Evolutionary conservation across 1,139 yeast species (phyloP).

Genomic region (Taphrina communis): DNA sequence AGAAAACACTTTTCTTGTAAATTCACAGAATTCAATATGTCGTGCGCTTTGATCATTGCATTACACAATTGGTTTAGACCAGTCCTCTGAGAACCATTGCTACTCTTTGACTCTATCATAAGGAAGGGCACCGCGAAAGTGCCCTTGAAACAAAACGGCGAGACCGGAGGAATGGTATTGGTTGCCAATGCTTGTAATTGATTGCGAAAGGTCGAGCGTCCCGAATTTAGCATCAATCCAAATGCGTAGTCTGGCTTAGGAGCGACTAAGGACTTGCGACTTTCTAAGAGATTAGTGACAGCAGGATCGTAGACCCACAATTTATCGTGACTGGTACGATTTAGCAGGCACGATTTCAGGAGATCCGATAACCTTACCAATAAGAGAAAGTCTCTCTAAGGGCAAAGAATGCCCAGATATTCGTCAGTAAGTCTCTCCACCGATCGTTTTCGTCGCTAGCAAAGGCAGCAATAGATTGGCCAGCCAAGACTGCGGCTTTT

Average conservation of each 20-base stretch:
- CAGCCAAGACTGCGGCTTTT: no score
- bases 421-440: no score
- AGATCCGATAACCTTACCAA: no score
- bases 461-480: no score
- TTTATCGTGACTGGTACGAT: background rate
- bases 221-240: background rate
- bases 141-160: background rate
- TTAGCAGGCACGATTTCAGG: no score
- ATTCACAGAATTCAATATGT: conserved; percentile 4
- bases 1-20: background rate
- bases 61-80: conserved; percentile 7
- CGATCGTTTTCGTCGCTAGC: no score
- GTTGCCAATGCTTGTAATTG: background rate
- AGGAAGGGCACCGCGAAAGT: background rate
- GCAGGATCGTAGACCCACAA: background rate
- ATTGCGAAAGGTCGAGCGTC: background rate
- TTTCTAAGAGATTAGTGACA: background rate
- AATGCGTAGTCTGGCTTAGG: conserved; percentile 9
- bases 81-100: background rate
- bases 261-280: background rate
- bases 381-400: no score
- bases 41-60: conserved; percentile 10
- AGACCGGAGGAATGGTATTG: background rate
- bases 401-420: no score
- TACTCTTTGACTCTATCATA: background rate